phyloP scores from a whole-genome alignment of 768 basidiomycete genomes.

The Cytidiella melzeri region DNA sequence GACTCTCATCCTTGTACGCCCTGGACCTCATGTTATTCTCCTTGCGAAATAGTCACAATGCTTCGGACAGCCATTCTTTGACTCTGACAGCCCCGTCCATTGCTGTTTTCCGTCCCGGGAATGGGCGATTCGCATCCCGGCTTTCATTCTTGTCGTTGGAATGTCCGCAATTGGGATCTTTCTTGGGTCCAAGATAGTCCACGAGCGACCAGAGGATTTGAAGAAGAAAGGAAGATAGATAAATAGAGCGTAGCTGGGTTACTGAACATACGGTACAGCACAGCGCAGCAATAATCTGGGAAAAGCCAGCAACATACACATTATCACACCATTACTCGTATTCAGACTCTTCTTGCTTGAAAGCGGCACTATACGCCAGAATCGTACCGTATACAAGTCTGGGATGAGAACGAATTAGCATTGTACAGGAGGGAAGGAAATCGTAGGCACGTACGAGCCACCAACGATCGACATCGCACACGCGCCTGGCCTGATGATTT shows the following conservation, averaged over 20 bases:
- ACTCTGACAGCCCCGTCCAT: slow-evolving; percentile 66
- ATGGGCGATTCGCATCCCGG: slow-evolving; percentile 88
- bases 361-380: slow-evolving; percentile 77
- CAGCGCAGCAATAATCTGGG: slow-evolving; percentile 6
- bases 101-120: slow-evolving; percentile 79
- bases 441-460: slow-evolving; percentile 58
- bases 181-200: slow-evolving; percentile 29
- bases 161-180: slow-evolving; percentile 76
- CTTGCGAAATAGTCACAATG: background rate
- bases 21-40: background rate
- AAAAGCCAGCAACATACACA: background rate
- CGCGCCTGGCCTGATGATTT: slow-evolving; percentile 77
- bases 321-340: slow-evolving; percentile 44
- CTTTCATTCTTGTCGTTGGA: slow-evolving; percentile 75
- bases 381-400: slow-evolving; percentile 90
- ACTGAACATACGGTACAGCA: slow-evolving; percentile 1
- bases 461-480: slow-evolving; percentile 94
- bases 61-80: slow-evolving; percentile 67
- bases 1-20: background rate
- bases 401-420: background rate
- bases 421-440: background rate
- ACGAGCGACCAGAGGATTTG: background rate
- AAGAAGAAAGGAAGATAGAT: background rate
- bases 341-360: slow-evolving; percentile 78
- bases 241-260: background rate